Conservation (phyloP, 371 early-diverging fungal genomes). For the Umbelopsis sp. region DNA sequence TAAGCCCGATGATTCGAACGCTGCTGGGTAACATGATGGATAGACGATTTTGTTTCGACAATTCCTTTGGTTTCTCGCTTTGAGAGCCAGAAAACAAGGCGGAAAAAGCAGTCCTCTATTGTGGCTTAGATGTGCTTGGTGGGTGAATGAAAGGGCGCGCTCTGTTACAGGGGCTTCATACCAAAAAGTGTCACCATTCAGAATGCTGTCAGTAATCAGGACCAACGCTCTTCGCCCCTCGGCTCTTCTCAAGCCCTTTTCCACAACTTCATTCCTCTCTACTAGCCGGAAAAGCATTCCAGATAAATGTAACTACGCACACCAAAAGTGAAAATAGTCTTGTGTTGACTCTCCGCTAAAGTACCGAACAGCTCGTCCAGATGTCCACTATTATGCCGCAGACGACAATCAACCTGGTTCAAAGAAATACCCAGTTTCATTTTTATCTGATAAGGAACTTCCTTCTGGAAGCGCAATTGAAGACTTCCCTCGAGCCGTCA, state of each 20-base stretch:
- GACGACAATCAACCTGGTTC: not conserved
- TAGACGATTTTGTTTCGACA: not conserved
- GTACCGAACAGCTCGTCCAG: slow-evolving; percentile 13
- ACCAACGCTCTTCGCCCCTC: not conserved
- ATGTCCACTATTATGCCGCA: slow-evolving; percentile 4
- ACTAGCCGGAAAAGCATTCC: not conserved
- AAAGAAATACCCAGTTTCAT: slow-evolving; percentile 2
- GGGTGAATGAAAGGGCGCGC: not conserved
- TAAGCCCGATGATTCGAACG: not conserved
- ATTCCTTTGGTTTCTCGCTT: not conserved
- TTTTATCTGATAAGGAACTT: not conserved
- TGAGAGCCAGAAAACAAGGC: slow-evolving; percentile 11
- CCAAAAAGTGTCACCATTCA: too few relatives aligned
- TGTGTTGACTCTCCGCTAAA: slow-evolving; percentile 19
- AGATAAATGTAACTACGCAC: slow-evolving; percentile 11
- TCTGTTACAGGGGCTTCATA: too few relatives aligned
- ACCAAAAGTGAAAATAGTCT: not conserved
- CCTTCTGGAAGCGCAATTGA: not conserved
- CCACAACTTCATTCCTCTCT: not conserved
- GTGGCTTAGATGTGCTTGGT: not conserved
- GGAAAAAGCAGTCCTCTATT: not conserved
- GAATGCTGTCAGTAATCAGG: not conserved
- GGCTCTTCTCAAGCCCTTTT: not conserved
- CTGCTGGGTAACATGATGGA: slow-evolving; percentile 11
- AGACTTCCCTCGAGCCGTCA: slow-evolving; percentile 36